phyloP scores from a whole-genome alignment of 2,329 filamentous ascomycete genomes.

The Cercospora nicotianae region DNA sequence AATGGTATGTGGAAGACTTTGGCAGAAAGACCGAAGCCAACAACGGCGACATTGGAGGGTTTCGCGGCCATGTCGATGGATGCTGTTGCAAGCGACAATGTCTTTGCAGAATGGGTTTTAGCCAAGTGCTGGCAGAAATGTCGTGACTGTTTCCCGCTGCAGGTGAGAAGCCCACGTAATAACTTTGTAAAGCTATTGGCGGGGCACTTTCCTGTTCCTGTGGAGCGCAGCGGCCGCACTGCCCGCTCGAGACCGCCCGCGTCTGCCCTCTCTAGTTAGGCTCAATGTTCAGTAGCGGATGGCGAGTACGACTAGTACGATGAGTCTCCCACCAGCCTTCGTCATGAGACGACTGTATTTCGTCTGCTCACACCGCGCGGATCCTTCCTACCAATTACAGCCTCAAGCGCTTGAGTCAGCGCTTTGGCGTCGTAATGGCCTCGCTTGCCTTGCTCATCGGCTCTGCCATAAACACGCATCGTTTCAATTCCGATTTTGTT shows the following conservation, averaged over 20 bases:
- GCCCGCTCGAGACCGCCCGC: not conserved
- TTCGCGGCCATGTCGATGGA: conserved; percentile 25
- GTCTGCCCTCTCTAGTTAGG: not conserved
- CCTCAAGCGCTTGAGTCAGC: conserved; percentile 71
- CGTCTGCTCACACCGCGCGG: conserved; percentile 54
- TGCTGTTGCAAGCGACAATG: not conserved
- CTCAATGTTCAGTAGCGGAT: not conserved
- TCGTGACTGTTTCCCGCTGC: conserved; percentile 16
- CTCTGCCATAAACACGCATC: conserved; percentile 73
- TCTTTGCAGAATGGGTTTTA: not conserved
- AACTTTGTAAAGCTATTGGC: conserved; percentile 10
- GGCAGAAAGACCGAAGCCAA: conserved; percentile 65
- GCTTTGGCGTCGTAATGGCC: conserved; percentile 75
- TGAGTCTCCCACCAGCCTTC: not conserved
- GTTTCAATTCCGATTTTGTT: conserved; percentile 70
- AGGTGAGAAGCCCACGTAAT: conserved; percentile 7
- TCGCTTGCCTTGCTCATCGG: conserved; percentile 54
- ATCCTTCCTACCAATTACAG: conserved; percentile 69
- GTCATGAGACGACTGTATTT: conserved; percentile 55
- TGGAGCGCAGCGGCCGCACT: conserved; percentile 16
- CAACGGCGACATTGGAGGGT: conserved; percentile 57
- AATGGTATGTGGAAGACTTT: conserved; percentile 86
- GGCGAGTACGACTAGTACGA: not conserved
- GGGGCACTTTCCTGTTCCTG: conserved; percentile 26
- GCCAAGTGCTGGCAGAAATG: conserved; percentile 13